These are phyloP conservation scores for Tuber microsphaerosporum DNA, from an alignment of 495 filamentous ascomycete genomes.

Conservation along the genomic window DNA sequence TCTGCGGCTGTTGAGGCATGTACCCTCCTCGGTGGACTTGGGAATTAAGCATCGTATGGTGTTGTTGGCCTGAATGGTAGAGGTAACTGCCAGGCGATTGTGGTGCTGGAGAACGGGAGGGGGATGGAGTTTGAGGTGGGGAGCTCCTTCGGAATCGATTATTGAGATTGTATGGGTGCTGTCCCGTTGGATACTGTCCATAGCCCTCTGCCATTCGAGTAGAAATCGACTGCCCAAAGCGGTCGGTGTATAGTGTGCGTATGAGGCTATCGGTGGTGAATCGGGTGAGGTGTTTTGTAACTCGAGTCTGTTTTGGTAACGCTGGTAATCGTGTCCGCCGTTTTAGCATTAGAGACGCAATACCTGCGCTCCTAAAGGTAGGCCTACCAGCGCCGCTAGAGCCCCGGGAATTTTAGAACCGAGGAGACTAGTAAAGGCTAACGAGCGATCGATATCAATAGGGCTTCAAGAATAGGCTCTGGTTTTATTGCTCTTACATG, in stretches of 20 bases:
- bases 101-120: conserved; percentile 62
- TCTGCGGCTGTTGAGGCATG: conserved; percentile 47
- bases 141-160: conserved; percentile 37
- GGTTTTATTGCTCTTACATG: background rate
- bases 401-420: background rate
- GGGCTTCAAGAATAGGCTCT: background rate
- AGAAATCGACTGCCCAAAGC: conserved; percentile 24
- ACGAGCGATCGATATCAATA: background rate
- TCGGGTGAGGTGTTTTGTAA: background rate
- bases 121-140: conserved; percentile 55
- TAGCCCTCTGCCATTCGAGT: conserved; percentile 43
- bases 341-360: conserved; percentile 40
- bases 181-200: conserved; percentile 38
- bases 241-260: conserved; percentile 19
- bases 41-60: conserved; percentile 61
- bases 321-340: conserved; percentile 31
- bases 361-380: conserved; percentile 24
- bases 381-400: background rate
- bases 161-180: conserved; percentile 19
- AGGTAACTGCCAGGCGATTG: conserved; percentile 58
- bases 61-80: conserved; percentile 73
- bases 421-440: background rate
- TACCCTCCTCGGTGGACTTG: conserved; percentile 57
- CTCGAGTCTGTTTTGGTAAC: conserved; percentile 31
- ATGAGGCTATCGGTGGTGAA: background rate